Conservation (phyloP, 768 basidiomycete species). For the Vararia minispora region DNA sequence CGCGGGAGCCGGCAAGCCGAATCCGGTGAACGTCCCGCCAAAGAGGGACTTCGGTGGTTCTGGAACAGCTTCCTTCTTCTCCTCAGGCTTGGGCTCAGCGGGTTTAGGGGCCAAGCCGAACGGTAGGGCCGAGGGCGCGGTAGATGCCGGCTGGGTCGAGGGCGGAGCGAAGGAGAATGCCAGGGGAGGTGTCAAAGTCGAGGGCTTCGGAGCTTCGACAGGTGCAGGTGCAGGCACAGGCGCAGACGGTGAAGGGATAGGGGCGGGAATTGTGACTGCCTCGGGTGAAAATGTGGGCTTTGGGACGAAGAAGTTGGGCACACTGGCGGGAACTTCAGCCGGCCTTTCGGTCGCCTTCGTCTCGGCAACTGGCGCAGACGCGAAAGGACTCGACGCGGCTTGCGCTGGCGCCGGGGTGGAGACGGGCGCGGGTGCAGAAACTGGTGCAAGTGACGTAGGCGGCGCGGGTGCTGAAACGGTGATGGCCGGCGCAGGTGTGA, state of each 20-base stretch:
- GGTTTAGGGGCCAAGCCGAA: constrained; percentile 6
- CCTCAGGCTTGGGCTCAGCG: neutral
- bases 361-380: neutral
- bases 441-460: neutral
- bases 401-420: constrained; percentile 1
- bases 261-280: neutral
- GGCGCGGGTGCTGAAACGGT: neutral
- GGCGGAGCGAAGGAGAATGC: constrained; percentile 3
- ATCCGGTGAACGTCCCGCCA: constrained; percentile 1
- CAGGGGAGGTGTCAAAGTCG: neutral
- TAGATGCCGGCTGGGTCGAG: neutral
- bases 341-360: neutral
- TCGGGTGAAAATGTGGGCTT: neutral
- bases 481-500: neutral
- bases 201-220: neutral
- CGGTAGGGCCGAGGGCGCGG: constrained; percentile 5
- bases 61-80: neutral
- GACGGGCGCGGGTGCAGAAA: neutral
- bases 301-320: neutral
- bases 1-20: constrained; percentile 7
- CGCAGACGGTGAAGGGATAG: neutral
- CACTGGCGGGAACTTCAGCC: too few species aligned
- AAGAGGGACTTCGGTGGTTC: constrained; percentile 4
- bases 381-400: neutral
- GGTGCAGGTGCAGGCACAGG: neutral